Percentiles rank a stretch among this genome's conserved stretches.
Conservation (phyloP, 768 basidiomycete genomes). For the Phanerodontia chrysosporium region DNA sequence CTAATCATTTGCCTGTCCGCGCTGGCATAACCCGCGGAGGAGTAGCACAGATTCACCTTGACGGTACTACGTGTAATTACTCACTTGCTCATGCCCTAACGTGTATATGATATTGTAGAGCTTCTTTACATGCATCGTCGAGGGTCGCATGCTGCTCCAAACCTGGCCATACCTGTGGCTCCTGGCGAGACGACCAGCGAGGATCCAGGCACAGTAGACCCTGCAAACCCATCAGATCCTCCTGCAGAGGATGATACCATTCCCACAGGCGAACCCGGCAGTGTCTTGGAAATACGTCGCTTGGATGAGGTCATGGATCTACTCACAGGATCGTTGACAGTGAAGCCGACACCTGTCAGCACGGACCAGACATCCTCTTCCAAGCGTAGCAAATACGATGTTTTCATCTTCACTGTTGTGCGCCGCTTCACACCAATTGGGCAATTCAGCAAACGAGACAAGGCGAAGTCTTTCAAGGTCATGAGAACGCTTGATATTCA, state of each 20-base stretch:
- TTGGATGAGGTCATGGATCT: conserved; percentile 21
- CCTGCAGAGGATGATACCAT: conserved; percentile 11
- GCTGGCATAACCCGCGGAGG: no score
- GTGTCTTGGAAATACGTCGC: conserved; percentile 21
- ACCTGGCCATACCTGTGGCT: conserved; percentile 12
- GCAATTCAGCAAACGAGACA: not conserved
- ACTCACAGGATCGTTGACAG: conserved; percentile 19
- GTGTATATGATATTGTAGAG: no score
- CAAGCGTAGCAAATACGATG: conserved; percentile 19
- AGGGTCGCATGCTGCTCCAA: no score
- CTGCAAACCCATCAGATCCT: not conserved
- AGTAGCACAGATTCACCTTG: no score
- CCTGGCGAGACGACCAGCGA: conserved; percentile 18
- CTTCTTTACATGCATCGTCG: no score
- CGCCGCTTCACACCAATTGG: conserved; percentile 21
- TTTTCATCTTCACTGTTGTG: conserved; percentile 25
- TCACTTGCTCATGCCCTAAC: no score
- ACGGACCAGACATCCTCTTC: conserved; percentile 1
- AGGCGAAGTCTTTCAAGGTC: conserved; percentile 19
- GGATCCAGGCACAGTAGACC: conserved; percentile 9
- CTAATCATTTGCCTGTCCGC: no score
- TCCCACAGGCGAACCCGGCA: conserved; percentile 17
- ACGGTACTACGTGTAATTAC: no score
- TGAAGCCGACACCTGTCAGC: conserved; percentile 20
- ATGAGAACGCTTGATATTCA: conserved; percentile 43